These are phyloP conservation scores for Thalia dealbata DNA, from an alignment of 176 grass and related monocot genomes.

Conservation along the genomic window DNA sequence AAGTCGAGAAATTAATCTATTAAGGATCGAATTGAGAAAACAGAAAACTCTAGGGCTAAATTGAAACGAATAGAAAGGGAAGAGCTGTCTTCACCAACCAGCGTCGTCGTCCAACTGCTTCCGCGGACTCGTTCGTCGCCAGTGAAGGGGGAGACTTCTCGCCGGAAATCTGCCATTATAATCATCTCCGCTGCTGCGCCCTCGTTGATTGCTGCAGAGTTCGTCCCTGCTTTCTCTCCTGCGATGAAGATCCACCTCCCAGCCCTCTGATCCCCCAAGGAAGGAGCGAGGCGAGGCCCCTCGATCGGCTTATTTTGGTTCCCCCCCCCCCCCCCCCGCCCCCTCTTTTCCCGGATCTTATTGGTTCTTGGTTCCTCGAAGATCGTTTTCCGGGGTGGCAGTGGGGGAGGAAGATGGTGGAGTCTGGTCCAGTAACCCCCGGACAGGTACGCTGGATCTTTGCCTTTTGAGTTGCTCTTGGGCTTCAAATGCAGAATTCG, in stretches of 20 bases:
- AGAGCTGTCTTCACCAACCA: neutral
- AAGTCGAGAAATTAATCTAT: too few species aligned
- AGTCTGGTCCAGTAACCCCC: conserved; percentile 2
- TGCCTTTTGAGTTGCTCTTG: neutral
- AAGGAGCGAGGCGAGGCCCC: neutral
- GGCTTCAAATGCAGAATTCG: neutral
- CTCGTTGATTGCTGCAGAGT: neutral
- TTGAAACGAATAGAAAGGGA: neutral
- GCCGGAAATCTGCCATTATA: neutral
- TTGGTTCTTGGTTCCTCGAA: neutral
- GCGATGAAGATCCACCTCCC: neutral
- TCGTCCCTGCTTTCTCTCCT: neutral
- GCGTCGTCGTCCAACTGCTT: neutral
- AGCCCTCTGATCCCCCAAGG: neutral
- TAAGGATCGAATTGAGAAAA: too few species aligned
- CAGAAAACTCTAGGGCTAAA: too few species aligned
- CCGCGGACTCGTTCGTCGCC: neutral
- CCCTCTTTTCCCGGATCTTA: neutral
- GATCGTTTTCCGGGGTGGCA: neutral
- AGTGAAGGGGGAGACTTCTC: neutral
- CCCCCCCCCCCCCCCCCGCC: too few species aligned
- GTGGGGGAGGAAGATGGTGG: neutral
- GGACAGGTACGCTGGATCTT: neutral
- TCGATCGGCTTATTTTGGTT: neutral
- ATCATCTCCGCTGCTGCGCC: neutral